These are phyloP conservation scores for Thyridium curvatum DNA, from an alignment of 2,329 filamentous ascomycete species.

Conservation along the genomic window DNA sequence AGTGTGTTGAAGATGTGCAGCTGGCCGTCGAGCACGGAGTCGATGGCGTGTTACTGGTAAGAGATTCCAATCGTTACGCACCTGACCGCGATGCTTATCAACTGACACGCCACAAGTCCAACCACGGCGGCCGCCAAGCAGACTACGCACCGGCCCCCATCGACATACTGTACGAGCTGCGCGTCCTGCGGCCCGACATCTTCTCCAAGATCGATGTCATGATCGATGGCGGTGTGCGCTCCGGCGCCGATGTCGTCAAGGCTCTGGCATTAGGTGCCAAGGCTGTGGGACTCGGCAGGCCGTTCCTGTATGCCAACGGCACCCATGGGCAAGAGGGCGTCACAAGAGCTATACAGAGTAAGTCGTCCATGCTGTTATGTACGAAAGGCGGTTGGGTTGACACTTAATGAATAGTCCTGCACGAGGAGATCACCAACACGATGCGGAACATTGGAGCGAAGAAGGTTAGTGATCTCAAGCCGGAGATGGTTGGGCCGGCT, in stretches of 20 bases:
- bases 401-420: conserved; percentile 1
- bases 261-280: conserved; percentile 8
- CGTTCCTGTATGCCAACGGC: conserved; percentile 6
- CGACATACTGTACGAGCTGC: conserved; percentile 36
- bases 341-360: too few relatives aligned
- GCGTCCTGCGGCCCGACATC: conserved; percentile 39
- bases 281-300: conserved; percentile 9
- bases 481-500: conserved; percentile 6
- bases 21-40: conserved; percentile 45
- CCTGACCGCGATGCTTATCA: too few relatives aligned
- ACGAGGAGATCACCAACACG: conserved; percentile 6
- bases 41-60: conserved; percentile 49
- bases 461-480: conserved; percentile 4
- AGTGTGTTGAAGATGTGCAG: conserved; percentile 46
- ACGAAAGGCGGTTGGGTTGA: too few relatives aligned
- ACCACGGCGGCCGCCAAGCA: conserved; percentile 47
- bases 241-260: conserved; percentile 38
- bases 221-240: conserved; percentile 47
- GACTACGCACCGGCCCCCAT: conserved; percentile 37
- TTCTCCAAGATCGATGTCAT: conserved; percentile 45
- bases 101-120: conserved; percentile 27
- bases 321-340: too few relatives aligned
- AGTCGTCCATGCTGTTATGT: too few relatives aligned
- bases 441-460: conserved; percentile 7
- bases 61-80: too few relatives aligned